Evolutionary conservation across 1,139 yeast genomes (phyloP).

Genomic region (Blastobotrys elegans): DNA sequence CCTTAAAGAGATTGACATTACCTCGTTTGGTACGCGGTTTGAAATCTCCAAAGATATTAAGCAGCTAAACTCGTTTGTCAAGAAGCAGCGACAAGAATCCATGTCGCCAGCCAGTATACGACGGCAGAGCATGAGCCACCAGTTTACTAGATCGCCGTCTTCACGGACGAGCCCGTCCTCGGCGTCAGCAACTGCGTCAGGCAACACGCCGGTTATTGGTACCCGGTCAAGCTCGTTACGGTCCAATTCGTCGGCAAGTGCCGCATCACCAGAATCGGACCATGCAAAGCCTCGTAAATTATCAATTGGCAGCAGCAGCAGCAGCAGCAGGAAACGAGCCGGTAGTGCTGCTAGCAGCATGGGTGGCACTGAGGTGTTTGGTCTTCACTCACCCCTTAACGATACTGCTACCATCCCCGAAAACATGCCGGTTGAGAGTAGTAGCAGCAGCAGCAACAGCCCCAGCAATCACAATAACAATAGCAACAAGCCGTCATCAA

Average conservation of each 20-base stretch:
- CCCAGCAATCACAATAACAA: not conserved
- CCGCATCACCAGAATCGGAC: conserved; percentile 5
- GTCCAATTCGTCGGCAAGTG: conserved; percentile 1
- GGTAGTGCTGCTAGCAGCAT: too few species aligned
- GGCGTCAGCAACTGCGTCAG: too few species aligned
- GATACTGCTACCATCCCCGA: conserved; percentile 10
- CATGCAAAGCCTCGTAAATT: not conserved
- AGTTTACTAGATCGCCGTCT: conserved; percentile 7
- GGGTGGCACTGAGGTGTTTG: too few species aligned
- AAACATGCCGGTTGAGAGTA: not conserved
- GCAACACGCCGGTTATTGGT: not conserved
- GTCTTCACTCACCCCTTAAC: too few species aligned
- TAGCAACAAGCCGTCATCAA: not conserved
- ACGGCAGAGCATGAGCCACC: conserved; percentile 11
- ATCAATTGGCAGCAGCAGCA: not conserved
- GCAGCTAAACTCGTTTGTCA: conserved; percentile 39
- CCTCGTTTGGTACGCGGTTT: conserved; percentile 91
- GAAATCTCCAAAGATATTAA: conserved; percentile 89
- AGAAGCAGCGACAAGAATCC: conserved; percentile 1
- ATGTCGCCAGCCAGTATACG: conserved; percentile 8
- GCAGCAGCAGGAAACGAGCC: not conserved
- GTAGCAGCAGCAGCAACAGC: not conserved
- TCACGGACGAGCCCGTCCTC: not conserved
- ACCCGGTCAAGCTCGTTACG: conserved; percentile 6
- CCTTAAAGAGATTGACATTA: conserved; percentile 84